A percentile compares a stretch with the other conserved stretches of the same genome.
Evolutionary conservation across 2,329 filamentous ascomycete species (phyloP).

Genomic region (Orbilia oligospora): DNA sequence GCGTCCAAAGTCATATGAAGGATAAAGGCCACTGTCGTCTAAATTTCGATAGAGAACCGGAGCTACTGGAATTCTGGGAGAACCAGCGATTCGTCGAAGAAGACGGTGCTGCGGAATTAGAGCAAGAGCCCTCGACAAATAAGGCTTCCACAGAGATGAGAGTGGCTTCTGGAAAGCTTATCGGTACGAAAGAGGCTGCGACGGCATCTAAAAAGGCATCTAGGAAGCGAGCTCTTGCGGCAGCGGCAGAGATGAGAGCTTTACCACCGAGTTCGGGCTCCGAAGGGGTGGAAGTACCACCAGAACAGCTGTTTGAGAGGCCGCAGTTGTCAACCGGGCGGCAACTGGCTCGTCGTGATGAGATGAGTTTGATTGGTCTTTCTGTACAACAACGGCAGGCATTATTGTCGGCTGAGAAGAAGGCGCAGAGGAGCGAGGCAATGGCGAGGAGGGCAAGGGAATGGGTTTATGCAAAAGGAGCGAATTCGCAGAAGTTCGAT

Average conservation of each 20-base stretch:
- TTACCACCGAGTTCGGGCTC: neutral
- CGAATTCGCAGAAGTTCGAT: conserved; percentile 47
- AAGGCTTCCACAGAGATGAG: neutral
- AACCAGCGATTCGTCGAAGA: neutral
- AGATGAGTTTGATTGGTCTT: conserved; percentile 42
- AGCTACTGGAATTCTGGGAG: conserved; percentile 66
- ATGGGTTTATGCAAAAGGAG: conserved; percentile 37
- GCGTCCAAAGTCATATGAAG: conserved; percentile 66
- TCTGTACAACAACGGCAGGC: conserved; percentile 43
- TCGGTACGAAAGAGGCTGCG: conserved; percentile 33
- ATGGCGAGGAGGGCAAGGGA: conserved; percentile 47
- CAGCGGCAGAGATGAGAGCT: neutral
- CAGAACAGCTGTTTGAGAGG: neutral
- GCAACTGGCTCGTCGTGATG: conserved; percentile 40
- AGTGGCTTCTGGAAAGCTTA: conserved; percentile 22
- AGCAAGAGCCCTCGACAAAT: neutral
- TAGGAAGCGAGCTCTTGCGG: conserved; percentile 7
- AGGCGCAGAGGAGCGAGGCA: conserved; percentile 46
- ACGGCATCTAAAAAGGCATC: conserved; percentile 21
- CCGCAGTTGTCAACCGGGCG: conserved; percentile 4
- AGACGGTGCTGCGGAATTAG: neutral
- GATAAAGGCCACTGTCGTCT: conserved; percentile 66
- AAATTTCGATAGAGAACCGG: conserved; percentile 65
- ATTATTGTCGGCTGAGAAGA: conserved; percentile 48
- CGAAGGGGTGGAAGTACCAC: conserved; percentile 14